Evolutionary conservation across 345 rosid genomes (phyloP), one percentile per base, ranked within the genome.

Genomic region (Brassica cretica): DNA sequence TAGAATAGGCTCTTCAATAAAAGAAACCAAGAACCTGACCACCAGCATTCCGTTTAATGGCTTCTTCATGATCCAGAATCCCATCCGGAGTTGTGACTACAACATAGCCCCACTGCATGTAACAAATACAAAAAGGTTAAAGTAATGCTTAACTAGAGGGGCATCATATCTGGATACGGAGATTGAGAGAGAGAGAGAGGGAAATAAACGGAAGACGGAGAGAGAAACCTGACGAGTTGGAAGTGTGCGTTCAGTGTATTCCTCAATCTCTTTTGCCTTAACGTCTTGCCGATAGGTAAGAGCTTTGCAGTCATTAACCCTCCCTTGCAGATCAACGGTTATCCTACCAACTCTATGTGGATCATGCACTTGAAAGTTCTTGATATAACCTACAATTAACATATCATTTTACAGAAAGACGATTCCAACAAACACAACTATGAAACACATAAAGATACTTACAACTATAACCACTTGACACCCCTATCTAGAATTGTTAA

Each of bases 21-120:
- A 92, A 94, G 81, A 86, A 89, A 78, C 98, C 98, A 78, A 92
- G 89, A 78, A 94, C 96, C 81, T 89, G 95, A 77, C 97, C 98
- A 49, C 98, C 97, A 9, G 85, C 93, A 61, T 92, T 92, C 69
- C 87, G 85, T 73, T 49, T 85, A 37, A 83, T 78, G 6, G 98
- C 98, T 83, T 89, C 59, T 82, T 95, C 98, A 73, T 95, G 98
- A 81, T 95, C 99, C 93, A 95, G 76, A 58, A 95, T 82, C 32
- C 96, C 99, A 60, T 94, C 96, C 0, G 97, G 97, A 64, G 98
- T 92, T 62, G 98, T 88, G 78, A 94, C 78, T 61, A 91, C 95
- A 73, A 94, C 91, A 81, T 91, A 94, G 81, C 98, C 97, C 96
- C 96, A 94, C 96, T 94, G 85, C 80, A 83, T 7, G 29, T 8